Evolutionary conservation across 768 basidiomycete species (phyloP).

Genomic region (Cubamyces sp.): DNA sequence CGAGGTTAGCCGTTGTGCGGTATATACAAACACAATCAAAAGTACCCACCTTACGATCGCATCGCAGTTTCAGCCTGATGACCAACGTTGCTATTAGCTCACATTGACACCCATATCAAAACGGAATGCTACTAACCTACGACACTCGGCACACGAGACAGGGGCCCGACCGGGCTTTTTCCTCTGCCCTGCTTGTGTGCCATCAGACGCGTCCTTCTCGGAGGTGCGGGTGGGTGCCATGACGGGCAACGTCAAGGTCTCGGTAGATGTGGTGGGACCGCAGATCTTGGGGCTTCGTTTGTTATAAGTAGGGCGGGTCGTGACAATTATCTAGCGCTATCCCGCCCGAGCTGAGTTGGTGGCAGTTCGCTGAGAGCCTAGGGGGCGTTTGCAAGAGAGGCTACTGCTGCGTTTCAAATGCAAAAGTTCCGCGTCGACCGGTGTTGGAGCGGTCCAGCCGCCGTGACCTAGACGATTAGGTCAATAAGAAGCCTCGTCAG

Average conservation of each 20-base stretch:
- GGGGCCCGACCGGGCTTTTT: constrained; percentile 53
- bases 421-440: too few species aligned
- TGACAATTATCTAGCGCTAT: too few species aligned
- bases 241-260: not conserved
- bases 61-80: constrained; percentile 38
- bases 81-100: not conserved
- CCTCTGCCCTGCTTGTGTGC: constrained; percentile 36
- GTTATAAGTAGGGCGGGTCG: too few species aligned
- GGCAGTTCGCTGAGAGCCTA: too few species aligned
- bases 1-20: not conserved
- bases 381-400: too few species aligned
- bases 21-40: not conserved
- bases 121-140: constrained; percentile 33
- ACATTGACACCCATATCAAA: not conserved
- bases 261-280: too few species aligned
- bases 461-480: too few species aligned
- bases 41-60: constrained; percentile 37
- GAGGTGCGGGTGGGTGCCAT: constrained; percentile 14
- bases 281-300: too few species aligned
- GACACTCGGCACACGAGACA: constrained; percentile 43
- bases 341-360: too few species aligned
- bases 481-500: too few species aligned
- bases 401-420: too few species aligned
- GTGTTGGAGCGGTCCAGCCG: too few species aligned
- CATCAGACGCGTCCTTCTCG: constrained; percentile 9